Conservation (phyloP, 129 eudicot genomes). For the Flaveria robusta region DNA sequence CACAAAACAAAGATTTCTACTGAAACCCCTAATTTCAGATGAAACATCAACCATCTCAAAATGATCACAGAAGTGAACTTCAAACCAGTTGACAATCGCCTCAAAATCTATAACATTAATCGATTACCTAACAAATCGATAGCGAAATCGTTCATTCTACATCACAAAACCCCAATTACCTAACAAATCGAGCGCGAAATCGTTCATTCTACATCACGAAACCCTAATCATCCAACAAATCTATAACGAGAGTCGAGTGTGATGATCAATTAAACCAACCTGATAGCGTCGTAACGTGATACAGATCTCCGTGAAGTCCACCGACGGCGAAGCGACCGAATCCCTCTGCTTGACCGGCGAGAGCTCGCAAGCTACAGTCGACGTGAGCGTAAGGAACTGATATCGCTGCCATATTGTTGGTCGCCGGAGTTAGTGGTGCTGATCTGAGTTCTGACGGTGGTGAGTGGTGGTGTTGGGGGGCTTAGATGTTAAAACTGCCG, state of each 20-base stretch:
- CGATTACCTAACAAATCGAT: no score
- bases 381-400: slow-evolving; percentile 61
- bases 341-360: slow-evolving; percentile 88
- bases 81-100: background rate
- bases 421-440: slow-evolving; percentile 15
- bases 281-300: slow-evolving; percentile 63
- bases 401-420: slow-evolving; percentile 21
- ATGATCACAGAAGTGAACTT: no score
- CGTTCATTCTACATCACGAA: background rate
- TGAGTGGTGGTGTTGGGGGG: slow-evolving; percentile 22
- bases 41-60: background rate
- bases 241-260: background rate
- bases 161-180: no score
- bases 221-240: slow-evolving; percentile 5
- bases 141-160: no score
- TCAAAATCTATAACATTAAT: background rate
- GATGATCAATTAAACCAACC: slow-evolving; percentile 38
- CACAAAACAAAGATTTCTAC: background rate
- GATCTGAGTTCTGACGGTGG: slow-evolving; percentile 7
- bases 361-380: slow-evolving; percentile 65
- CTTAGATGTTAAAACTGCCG: background rate
- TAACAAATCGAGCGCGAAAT: no score
- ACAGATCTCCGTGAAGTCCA: slow-evolving; percentile 65
- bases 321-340: slow-evolving; percentile 78
- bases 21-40: background rate